A percentile compares a stretch with the other conserved stretches of the same genome.
Evolutionary conservation across 805 yeast species (phyloP).

Genomic region (Yamadazyma tumulicola): DNA sequence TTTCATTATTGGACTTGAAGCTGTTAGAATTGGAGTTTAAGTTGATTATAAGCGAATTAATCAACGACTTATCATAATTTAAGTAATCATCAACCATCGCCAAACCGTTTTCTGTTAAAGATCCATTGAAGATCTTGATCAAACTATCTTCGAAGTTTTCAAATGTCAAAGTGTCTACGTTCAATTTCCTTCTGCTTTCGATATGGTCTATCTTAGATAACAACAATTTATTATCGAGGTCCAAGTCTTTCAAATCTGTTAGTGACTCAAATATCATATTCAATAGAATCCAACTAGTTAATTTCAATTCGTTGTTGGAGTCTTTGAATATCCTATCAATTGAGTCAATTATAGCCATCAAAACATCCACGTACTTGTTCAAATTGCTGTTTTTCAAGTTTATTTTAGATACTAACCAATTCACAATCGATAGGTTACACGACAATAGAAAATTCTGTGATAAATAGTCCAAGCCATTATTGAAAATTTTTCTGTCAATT

Average conservation of each 20-base stretch:
- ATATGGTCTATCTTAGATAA: background rate
- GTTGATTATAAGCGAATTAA: constrained; percentile 2
- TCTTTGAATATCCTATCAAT: constrained; percentile 16
- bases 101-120: constrained; percentile 2
- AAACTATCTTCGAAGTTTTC: constrained; percentile 12
- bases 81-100: constrained; percentile 7
- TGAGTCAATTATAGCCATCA: constrained; percentile 24
- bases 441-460: constrained; percentile 71
- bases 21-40: constrained; percentile 5
- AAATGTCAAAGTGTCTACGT: constrained; percentile 4
- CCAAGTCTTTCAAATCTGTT: background rate
- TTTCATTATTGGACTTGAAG: constrained; percentile 21
- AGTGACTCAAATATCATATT: constrained; percentile 17
- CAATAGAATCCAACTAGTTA: constrained; percentile 20
- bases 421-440: constrained; percentile 40
- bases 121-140: constrained; percentile 10
- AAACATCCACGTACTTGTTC: constrained; percentile 17
- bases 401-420: constrained; percentile 25
- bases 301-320: constrained; percentile 16
- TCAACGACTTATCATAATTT: constrained; percentile 1
- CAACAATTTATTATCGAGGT: constrained; percentile 2
- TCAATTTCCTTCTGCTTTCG: background rate
- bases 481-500: constrained; percentile 56
- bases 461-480: constrained; percentile 83
- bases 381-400: constrained; percentile 11